These are phyloP conservation scores for Pseudocercospora pini-densiflorae DNA, from an alignment of 2,329 filamentous ascomycete genomes.

Conservation along the genomic window DNA sequence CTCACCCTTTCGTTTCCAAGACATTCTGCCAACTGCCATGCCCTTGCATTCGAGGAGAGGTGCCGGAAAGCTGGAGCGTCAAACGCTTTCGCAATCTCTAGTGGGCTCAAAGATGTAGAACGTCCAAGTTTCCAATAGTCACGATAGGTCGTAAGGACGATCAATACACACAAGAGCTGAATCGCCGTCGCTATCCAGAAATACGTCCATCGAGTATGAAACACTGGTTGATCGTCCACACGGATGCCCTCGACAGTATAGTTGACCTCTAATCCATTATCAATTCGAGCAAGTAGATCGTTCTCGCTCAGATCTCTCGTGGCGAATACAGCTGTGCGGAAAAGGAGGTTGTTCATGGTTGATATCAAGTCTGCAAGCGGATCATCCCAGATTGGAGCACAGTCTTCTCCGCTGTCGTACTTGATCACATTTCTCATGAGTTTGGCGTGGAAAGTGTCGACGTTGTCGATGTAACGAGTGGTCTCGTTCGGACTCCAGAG, in stretches of 20 bases:
- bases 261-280: background rate
- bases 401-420: constrained; percentile 1
- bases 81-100: constrained; percentile 43
- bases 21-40: background rate
- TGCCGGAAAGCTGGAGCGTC: constrained; percentile 35
- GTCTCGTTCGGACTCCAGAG: constrained; percentile 4
- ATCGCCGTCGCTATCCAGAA: background rate
- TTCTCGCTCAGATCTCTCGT: background rate
- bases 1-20: background rate
- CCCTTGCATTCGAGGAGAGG: background rate
- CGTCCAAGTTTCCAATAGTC: constrained; percentile 37
- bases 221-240: constrained; percentile 3
- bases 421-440: constrained; percentile 6
- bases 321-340: constrained; percentile 13
- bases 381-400: constrained; percentile 10
- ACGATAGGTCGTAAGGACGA: background rate
- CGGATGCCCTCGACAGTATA: constrained; percentile 5
- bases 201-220: background rate
- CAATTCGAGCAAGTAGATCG: background rate
- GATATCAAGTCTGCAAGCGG: background rate
- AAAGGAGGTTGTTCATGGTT: constrained; percentile 14
- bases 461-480: constrained; percentile 10
- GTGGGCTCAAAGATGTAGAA: constrained; percentile 36
- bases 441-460: constrained; percentile 5
- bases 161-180: background rate